Percentiles rank a stretch among this genome's conserved stretches.
phyloP scores from a whole-genome alignment of 371 early-diverging fungal genomes.

The Capillidium rhysosporum region DNA sequence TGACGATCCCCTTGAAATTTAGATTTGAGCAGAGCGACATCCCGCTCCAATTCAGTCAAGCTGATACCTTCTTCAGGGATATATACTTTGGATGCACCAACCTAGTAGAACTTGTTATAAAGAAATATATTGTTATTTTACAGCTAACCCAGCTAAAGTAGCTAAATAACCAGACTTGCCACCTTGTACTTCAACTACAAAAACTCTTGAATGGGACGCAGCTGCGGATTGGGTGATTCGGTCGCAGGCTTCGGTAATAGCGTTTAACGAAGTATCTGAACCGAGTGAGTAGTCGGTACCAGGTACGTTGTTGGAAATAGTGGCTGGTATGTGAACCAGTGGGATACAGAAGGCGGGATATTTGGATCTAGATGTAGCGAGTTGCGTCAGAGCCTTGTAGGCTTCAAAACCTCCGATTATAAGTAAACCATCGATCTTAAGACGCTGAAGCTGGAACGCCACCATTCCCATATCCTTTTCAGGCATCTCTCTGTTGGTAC shows the following conservation, averaged over 20 bases:
- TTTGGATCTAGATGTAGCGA: constrained; percentile 42
- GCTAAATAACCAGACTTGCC: constrained; percentile 94
- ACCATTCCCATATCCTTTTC: constrained; percentile 61
- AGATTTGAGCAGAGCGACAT: constrained; percentile 53
- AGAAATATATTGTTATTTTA: neutral
- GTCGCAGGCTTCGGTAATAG: constrained; percentile 86
- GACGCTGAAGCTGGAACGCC: constrained; percentile 78
- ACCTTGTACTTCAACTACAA: constrained; percentile 97
- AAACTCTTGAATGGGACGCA: constrained; percentile 79
- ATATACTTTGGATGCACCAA: constrained; percentile 87
- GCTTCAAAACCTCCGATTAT: constrained; percentile 94
- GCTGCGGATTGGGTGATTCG: constrained; percentile 82
- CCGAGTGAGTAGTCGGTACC: constrained; percentile 95
- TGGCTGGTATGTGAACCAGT: constrained; percentile 88
- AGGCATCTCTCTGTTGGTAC: constrained; percentile 83
- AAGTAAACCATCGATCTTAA: constrained; percentile 58
- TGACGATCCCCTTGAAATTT: constrained; percentile 52
- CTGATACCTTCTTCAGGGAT: constrained; percentile 88
- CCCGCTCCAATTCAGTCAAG: constrained; percentile 54
- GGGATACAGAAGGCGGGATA: constrained; percentile 86
- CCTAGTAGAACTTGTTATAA: constrained; percentile 9
- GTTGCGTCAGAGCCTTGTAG: constrained; percentile 47
- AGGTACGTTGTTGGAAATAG: constrained; percentile 96
- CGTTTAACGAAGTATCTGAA: constrained; percentile 93
- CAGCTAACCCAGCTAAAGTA: constrained; percentile 70